Conservation (phyloP, 768 basidiomycete genomes). For the Tylopilus sp. region DNA sequence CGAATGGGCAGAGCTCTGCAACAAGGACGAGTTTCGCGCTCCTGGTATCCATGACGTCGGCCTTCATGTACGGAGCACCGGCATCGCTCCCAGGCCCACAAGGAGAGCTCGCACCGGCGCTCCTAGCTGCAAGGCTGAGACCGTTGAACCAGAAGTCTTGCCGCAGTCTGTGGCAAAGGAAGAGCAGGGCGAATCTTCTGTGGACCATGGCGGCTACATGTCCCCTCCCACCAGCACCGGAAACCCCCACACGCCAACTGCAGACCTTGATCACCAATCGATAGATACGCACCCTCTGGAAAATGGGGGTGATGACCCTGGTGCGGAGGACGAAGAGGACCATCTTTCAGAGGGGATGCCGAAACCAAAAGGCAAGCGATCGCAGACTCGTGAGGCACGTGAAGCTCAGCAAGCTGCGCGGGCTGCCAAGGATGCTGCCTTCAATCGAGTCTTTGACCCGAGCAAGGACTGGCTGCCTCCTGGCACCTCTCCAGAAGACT, state of each 20-base stretch:
- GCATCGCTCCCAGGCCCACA: slow-evolving; percentile 33
- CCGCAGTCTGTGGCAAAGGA: slow-evolving; percentile 39
- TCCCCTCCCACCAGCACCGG: slow-evolving; percentile 30
- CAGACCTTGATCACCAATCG: slow-evolving; percentile 7
- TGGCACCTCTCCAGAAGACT: slow-evolving; percentile 70
- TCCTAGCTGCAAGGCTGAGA: slow-evolving; percentile 36
- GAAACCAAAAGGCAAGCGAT: slow-evolving; percentile 43
- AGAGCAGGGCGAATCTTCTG: slow-evolving; percentile 33
- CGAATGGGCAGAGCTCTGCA: slow-evolving; percentile 82
- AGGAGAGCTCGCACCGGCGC: slow-evolving; percentile 45
- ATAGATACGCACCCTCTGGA: slow-evolving; percentile 1
- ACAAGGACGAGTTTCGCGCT: slow-evolving; percentile 66
- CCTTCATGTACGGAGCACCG: slow-evolving; percentile 42
- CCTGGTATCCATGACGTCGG: slow-evolving; percentile 72
- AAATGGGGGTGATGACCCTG: slow-evolving; percentile 9
- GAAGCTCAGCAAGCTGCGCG: slow-evolving; percentile 50
- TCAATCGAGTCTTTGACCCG: slow-evolving; percentile 72
- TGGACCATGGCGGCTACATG: slow-evolving; percentile 13
- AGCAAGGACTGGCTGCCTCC: slow-evolving; percentile 76
- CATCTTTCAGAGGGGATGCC: slow-evolving; percentile 29
- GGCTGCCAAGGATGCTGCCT: slow-evolving; percentile 44
- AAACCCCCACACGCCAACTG: slow-evolving; percentile 19
- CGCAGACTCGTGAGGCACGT: slow-evolving; percentile 38
- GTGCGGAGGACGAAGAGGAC: slow-evolving; percentile 16
- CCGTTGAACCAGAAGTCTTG: slow-evolving; percentile 42